These are phyloP conservation scores for Phytophthora chlamydospora DNA, from an alignment of 352 stramenopile species.

Conservation along the genomic window DNA sequence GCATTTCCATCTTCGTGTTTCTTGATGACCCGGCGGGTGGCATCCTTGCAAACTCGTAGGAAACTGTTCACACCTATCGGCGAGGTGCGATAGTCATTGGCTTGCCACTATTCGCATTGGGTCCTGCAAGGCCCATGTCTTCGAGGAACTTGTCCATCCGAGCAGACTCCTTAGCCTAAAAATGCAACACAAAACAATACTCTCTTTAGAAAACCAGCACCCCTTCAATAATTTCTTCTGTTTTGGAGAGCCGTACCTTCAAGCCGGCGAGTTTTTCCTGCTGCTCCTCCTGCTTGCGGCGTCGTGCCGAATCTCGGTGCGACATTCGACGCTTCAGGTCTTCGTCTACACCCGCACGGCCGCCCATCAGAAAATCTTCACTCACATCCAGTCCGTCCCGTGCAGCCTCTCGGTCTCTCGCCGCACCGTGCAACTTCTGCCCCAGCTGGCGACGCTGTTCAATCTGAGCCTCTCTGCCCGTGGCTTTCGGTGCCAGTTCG, in stretches of 20 bases:
- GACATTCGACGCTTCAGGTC: constrained; percentile 54
- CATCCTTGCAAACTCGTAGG: neutral
- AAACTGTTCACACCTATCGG: constrained; percentile 9
- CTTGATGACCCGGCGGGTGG: no score
- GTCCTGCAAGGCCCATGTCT: constrained; percentile 66
- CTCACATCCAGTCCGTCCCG: constrained; percentile 72
- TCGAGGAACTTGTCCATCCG: constrained; percentile 82
- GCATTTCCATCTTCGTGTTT: no score
- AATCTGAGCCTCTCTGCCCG: constrained; percentile 64
- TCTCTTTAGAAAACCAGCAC: neutral
- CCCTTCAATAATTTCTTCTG: neutral
- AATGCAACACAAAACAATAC: neutral
- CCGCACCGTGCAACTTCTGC: constrained; percentile 60
- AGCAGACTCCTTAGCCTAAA: constrained; percentile 67
- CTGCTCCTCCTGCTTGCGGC: constrained; percentile 45
- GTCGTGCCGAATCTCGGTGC: constrained; percentile 43
- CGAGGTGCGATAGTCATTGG: constrained; percentile 69
- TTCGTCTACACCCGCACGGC: constrained; percentile 11
- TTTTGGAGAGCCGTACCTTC: constrained; percentile 33
- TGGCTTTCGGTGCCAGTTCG: constrained; percentile 66
- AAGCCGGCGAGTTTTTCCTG: constrained; percentile 46
- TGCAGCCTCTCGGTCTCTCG: constrained; percentile 61
- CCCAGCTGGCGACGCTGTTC: constrained; percentile 58
- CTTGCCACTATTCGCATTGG: constrained; percentile 28
- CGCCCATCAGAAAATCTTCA: constrained; percentile 75